A percentile compares a stretch with the other conserved stretches of the same genome.
Conservation (phyloP, 2,329 filamentous ascomycete species). For the Fusarium irregulare region DNA sequence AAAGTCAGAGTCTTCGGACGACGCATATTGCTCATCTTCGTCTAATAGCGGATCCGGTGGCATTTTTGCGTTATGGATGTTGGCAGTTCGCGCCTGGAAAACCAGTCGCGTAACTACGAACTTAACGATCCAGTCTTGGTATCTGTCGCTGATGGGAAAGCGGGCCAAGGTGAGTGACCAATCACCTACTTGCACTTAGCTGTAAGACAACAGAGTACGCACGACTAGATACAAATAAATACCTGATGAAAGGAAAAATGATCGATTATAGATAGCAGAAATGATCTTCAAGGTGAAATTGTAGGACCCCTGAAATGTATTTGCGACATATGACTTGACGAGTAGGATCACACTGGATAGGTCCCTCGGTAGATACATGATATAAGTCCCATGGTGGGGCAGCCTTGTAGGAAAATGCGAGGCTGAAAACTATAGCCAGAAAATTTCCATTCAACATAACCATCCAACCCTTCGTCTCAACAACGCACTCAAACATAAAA, state of each 20-base stretch:
- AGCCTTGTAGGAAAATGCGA: conserved; percentile 41
- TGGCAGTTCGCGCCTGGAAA: background rate
- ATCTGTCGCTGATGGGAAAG: conserved; percentile 20
- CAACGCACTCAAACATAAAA: conserved; percentile 3
- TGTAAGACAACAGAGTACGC: conserved; percentile 1
- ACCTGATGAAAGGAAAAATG: background rate
- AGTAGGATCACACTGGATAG: background rate
- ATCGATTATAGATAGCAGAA: background rate
- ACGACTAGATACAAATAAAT: background rate
- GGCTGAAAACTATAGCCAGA: conserved; percentile 40
- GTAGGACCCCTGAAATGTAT: background rate
- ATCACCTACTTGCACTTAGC: conserved; percentile 17
- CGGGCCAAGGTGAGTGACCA: conserved; percentile 30
- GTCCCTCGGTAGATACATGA: too few species aligned
- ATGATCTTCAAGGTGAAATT: background rate
- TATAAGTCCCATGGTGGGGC: conserved; percentile 36
- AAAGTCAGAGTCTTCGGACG: conserved; percentile 80
- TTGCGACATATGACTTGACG: background rate
- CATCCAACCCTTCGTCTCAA: background rate
- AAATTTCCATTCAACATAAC: conserved; percentile 29
- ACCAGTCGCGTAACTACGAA: conserved; percentile 5
- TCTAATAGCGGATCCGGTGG: conserved; percentile 55
- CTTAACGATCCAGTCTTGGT: background rate
- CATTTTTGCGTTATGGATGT: conserved; percentile 52
- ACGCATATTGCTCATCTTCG: conserved; percentile 71